phyloP scores from a whole-genome alignment of 2,329 filamentous ascomycete species.

The Fusarium tuaranense region DNA sequence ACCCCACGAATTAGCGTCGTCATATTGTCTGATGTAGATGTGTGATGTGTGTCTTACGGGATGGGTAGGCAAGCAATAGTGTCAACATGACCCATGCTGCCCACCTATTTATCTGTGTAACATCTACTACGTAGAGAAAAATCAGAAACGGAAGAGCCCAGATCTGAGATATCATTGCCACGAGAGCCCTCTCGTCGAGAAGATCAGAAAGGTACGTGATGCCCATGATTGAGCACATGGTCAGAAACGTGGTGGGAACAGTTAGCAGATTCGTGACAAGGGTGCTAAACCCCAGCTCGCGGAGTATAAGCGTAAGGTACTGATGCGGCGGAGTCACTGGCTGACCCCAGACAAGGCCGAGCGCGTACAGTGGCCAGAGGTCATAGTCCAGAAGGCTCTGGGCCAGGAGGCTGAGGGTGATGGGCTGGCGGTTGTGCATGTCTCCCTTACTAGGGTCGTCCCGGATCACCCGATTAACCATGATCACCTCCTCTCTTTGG shows the following conservation, averaged over 20 bases:
- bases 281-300: slow-evolving; percentile 24
- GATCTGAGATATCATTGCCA: slow-evolving; percentile 47
- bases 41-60: slow-evolving; percentile 26
- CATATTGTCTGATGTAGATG: neutral
- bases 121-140: slow-evolving; percentile 46
- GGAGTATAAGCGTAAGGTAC: slow-evolving; percentile 59
- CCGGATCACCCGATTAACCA: slow-evolving; percentile 66
- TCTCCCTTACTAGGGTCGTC: slow-evolving; percentile 69
- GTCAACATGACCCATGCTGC: slow-evolving; percentile 47
- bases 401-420: slow-evolving; percentile 61
- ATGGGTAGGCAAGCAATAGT: slow-evolving; percentile 48
- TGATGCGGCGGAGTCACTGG: slow-evolving; percentile 52
- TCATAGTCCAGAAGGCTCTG: slow-evolving; percentile 67
- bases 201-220: slow-evolving; percentile 49
- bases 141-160: slow-evolving; percentile 51
- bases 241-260: slow-evolving; percentile 21
- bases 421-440: slow-evolving; percentile 65
- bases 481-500: slow-evolving; percentile 61
- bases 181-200: slow-evolving; percentile 45
- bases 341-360: slow-evolving; percentile 61
- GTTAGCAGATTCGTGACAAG: slow-evolving; percentile 32
- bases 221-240: slow-evolving; percentile 26
- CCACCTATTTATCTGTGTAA: slow-evolving; percentile 45
- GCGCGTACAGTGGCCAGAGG: slow-evolving; percentile 64
- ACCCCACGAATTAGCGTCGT: slow-evolving; percentile 22